Evolutionary conservation across 306 rosid species (phyloP), one percentile per base, ranked within the genome.

Genomic region (Sicyos edulis): DNA sequence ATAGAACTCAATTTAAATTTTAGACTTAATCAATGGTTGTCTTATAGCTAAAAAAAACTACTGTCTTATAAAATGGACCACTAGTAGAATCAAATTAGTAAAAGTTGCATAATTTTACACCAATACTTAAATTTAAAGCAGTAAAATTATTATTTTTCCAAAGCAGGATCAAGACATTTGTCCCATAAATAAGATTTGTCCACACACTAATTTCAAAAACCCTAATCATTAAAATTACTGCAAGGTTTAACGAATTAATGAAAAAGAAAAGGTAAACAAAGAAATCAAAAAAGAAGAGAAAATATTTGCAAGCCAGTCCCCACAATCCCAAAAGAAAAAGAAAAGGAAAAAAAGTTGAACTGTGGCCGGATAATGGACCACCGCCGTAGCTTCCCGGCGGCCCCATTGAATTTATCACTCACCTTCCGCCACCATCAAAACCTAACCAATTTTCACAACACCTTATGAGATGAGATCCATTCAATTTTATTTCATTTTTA

Each of bases 321-420:
- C 17, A 65, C 54, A 62, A 65, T 9, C 19, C 71, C 55, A 20
- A 47, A 67, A 49, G 20, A 10, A 64, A 42, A 42, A 64, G 26
- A 37, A 20, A 22, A 11, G n/a, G n/a, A 34, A 45, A 45, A 45
- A 21, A 45, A 67, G 5, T 49, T 0, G 10, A 42, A 45, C 45
- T 66, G 3, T 65, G 72, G 55, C 0, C 20, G 55, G 20, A 47
- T 22, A 15, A 68, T 68, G 72, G 72, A 68, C 72, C 72, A 68
- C 57, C 57, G 37, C 8, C 44, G 57, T 49, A 68, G 42, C 22
- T 68, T 40, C 7, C 13, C 72, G 56, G 20, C 56, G 72, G 40
- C 44, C 72, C 72, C 56, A 68, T 20, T 47, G 57, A 68, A 68
- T 4, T 68, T 47, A 68, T 68, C 72, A 49, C 72, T 67, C 72